phyloP scores from a whole-genome alignment of 345 rosid genomes.

The Physaria fendleri region DNA sequence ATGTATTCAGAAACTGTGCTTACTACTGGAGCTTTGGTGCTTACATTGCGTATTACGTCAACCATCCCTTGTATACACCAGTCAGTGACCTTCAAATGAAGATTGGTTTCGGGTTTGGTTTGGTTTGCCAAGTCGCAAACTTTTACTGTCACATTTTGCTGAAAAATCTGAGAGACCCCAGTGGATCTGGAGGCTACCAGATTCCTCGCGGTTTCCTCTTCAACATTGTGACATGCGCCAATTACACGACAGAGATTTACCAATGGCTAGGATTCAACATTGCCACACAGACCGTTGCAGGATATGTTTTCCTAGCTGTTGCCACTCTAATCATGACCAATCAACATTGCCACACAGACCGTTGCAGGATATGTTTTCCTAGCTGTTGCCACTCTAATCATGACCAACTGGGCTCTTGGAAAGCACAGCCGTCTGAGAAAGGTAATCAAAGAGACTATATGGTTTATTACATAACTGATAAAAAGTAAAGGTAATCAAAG shows the following conservation, averaged over 20 bases:
- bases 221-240: constrained; percentile 94
- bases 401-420: constrained; percentile 98
- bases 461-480: no score
- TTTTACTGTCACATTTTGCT: constrained; percentile 84
- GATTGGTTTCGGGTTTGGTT: constrained; percentile 85
- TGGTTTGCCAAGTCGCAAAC: constrained; percentile 74
- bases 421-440: constrained; percentile 89
- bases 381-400: constrained; percentile 68
- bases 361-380: constrained; percentile 81
- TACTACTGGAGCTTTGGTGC: constrained; percentile 92
- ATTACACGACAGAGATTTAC: constrained; percentile 92
- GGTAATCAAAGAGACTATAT: constrained; percentile 40
- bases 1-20: constrained; percentile 91
- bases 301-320: constrained; percentile 73
- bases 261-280: constrained; percentile 98
- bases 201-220: constrained; percentile 90
- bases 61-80: constrained; percentile 93
- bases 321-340: constrained; percentile 87
- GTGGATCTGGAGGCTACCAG: constrained; percentile 79
- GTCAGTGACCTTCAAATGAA: constrained; percentile 85
- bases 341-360: constrained; percentile 90
- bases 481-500: no score
- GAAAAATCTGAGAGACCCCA: constrained; percentile 68
- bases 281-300: constrained; percentile 91
- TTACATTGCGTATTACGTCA: constrained; percentile 83